A percentile compares a stretch with the other conserved stretches of the same genome.
Conservation (phyloP, 768 basidiomycete species). For the Tricholomella constricta region DNA sequence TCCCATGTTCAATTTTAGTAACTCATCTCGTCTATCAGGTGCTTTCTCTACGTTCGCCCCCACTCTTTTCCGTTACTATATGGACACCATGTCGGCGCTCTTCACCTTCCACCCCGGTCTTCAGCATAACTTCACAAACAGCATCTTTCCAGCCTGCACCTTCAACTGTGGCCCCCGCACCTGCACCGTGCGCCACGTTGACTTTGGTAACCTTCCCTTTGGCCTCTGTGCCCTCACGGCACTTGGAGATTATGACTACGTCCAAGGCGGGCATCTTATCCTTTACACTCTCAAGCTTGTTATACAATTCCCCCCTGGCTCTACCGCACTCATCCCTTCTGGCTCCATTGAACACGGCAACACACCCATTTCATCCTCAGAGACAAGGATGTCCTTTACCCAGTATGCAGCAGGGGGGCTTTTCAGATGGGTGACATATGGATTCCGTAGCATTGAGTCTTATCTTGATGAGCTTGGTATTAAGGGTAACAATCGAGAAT, state of each 20-base stretch:
- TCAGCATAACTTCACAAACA: neutral
- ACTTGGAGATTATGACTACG: conserved; percentile 9
- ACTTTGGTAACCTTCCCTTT: conserved; percentile 7
- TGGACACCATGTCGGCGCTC: neutral
- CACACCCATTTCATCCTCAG: conserved; percentile 7
- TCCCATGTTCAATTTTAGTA: neutral
- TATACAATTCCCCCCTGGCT: conserved; percentile 9
- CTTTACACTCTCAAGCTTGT: conserved; percentile 18
- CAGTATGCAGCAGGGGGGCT: conserved; percentile 24
- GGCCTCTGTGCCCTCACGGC: conserved; percentile 18
- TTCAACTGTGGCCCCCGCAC: conserved; percentile 10
- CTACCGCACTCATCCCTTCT: conserved; percentile 21
- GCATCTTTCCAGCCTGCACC: neutral
- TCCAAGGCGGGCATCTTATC: conserved; percentile 20
- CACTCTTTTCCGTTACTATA: neutral
- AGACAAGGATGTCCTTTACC: conserved; percentile 18
- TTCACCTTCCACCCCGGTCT: neutral
- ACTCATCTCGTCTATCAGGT: neutral
- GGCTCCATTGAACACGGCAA: conserved; percentile 17
- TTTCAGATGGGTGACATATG: conserved; percentile 22
- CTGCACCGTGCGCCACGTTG: conserved; percentile 9
- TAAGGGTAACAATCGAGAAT: neutral
- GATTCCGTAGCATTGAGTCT: conserved; percentile 4
- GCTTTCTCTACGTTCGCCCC: neutral
- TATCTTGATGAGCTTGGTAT: neutral